A percentile compares a stretch with the other conserved stretches of the same genome.
These are phyloP conservation scores for Serendipita sp. DNA, from an alignment of 1,284 basidiomycete genomes.

Conservation along the genomic window DNA sequence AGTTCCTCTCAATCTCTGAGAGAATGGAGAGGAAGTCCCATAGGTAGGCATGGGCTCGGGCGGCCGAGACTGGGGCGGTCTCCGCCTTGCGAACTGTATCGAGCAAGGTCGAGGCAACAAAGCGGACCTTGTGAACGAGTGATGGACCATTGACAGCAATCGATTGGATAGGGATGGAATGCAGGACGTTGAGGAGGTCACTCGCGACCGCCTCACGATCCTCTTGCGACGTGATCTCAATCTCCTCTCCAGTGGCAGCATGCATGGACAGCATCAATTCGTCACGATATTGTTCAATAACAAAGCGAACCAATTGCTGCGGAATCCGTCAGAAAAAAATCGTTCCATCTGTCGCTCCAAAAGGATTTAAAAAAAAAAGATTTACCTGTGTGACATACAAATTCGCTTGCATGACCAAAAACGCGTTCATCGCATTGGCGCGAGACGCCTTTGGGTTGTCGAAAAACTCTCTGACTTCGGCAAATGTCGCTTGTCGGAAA, in stretches of 20 bases:
- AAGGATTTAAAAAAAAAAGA: constrained; percentile 4
- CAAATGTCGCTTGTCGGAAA: constrained; percentile 66
- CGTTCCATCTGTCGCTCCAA: background rate
- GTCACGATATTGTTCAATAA: constrained; percentile 77
- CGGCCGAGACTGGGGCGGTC: constrained; percentile 57
- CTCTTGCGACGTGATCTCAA: constrained; percentile 46
- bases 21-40: constrained; percentile 83
- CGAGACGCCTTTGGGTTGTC: constrained; percentile 74
- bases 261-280: constrained; percentile 58
- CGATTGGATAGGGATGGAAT: constrained; percentile 78
- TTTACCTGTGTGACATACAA: constrained; percentile 73
- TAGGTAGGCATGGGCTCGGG: constrained; percentile 63
- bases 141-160: constrained; percentile 79
- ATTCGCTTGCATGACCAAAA: constrained; percentile 79
- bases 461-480: constrained; percentile 77
- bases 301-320: constrained; percentile 80
- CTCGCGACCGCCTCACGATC: constrained; percentile 63
- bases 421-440: constrained; percentile 70
- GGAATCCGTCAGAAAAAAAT: background rate
- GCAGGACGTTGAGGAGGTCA: constrained; percentile 68
- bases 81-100: constrained; percentile 74
- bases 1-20: constrained; percentile 77
- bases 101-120: constrained; percentile 73
- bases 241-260: constrained; percentile 23
- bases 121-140: constrained; percentile 74